phyloP scores from a whole-genome alignment of 306 rosid genomes.

The Acacia crassicarpa region DNA sequence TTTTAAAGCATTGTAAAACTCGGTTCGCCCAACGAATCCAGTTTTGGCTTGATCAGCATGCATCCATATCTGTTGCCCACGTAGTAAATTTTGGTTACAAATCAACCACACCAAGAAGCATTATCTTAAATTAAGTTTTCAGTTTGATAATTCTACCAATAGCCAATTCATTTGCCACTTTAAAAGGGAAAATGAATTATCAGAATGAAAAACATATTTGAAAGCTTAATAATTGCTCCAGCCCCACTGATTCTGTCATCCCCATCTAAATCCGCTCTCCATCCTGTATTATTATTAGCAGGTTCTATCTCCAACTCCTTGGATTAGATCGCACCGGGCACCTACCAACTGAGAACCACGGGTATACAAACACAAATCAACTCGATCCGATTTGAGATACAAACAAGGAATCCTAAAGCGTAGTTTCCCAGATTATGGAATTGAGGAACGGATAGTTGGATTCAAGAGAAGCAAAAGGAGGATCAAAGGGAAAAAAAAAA shows the following conservation, averaged over 20 bases:
- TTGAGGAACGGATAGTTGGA: conserved; percentile 13
- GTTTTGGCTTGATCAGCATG: conserved; percentile 88
- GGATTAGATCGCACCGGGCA: conserved; percentile 28
- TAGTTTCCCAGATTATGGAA: neutral
- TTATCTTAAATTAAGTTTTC: conserved; percentile 20
- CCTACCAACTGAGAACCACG: neutral
- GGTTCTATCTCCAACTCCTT: conserved; percentile 14
- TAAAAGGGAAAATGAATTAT: neutral
- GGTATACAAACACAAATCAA: conserved; percentile 10
- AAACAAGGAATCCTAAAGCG: neutral
- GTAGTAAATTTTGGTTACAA: conserved; percentile 15
- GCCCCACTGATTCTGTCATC: conserved; percentile 95
- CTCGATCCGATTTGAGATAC: conserved; percentile 27
- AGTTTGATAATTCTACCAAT: conserved; percentile 1
- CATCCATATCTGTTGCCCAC: conserved; percentile 76
- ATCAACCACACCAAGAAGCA: conserved; percentile 12
- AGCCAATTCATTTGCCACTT: neutral
- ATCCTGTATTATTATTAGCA: conserved; percentile 38
- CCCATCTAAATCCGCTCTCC: conserved; percentile 93
- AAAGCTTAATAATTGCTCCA: conserved; percentile 26
- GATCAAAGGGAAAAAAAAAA: conserved; percentile 31
- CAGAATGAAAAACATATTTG: neutral
- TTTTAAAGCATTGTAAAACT: conserved; percentile 89
- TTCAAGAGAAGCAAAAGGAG: neutral
- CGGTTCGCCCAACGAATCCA: conserved; percentile 82